Conservation (phyloP, 2,329 filamentous ascomycete species). For the Parastagonospora nodorum region DNA sequence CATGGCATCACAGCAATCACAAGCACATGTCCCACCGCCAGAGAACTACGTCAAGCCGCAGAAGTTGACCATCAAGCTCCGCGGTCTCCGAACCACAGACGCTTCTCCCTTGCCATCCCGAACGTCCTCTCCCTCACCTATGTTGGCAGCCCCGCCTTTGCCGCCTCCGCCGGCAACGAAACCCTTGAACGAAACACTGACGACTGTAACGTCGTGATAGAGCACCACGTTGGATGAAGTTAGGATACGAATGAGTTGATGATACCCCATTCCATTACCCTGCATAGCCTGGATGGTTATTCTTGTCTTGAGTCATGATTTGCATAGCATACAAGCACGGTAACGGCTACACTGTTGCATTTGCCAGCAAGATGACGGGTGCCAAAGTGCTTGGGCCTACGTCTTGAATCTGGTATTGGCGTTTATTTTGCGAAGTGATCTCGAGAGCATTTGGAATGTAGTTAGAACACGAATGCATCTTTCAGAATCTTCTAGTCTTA, state of each 20-base stretch:
- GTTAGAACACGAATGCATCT: conserved; percentile 1
- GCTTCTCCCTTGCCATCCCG: conserved; percentile 22
- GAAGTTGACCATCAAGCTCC: conserved; percentile 40
- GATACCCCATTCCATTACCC: conserved; percentile 20
- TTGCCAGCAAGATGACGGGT: conserved; percentile 33
- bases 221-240: conserved; percentile 5
- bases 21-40: conserved; percentile 22
- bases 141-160: conserved; percentile 4
- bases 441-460: conserved; percentile 12
- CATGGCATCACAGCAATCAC: conserved; percentile 31
- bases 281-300: conserved; percentile 35
- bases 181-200: conserved; percentile 8
- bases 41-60: conserved; percentile 26
- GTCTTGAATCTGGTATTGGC: conserved; percentile 33
- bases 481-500: neutral
- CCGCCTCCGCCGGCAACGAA: conserved; percentile 3
- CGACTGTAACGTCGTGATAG: conserved; percentile 10
- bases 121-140: conserved; percentile 20
- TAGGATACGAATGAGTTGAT: conserved; percentile 20
- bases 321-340: conserved; percentile 42
- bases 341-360: conserved; percentile 27
- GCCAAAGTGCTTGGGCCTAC: conserved; percentile 47
- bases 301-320: conserved; percentile 23
- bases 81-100: conserved; percentile 36
- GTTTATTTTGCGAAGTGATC: conserved; percentile 21